These are phyloP conservation scores for Erysimum cheiranthoides DNA, from an alignment of 345 rosid species.

Conservation along the genomic window DNA sequence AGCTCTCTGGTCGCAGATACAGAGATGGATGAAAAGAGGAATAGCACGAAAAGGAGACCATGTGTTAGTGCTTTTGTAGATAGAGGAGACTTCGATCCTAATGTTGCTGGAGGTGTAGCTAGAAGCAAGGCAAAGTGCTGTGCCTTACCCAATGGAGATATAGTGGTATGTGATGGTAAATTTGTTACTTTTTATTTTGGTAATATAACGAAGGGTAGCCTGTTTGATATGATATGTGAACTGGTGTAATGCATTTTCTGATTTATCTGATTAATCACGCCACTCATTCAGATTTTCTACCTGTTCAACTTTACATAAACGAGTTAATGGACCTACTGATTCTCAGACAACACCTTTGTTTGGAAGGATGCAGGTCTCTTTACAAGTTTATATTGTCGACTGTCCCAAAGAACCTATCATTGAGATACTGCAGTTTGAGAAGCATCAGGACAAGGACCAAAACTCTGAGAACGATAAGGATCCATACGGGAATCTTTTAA, in stretches of 20 bases:
- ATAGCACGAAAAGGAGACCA: constrained; percentile 44
- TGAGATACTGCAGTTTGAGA: constrained; percentile 98
- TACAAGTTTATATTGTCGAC: constrained; percentile 86
- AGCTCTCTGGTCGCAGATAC: constrained; percentile 46
- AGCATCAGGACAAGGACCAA: constrained; percentile 53
- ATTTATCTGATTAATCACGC: constrained; percentile 10
- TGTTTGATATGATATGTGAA: constrained; percentile 20
- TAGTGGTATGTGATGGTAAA: constrained; percentile 77
- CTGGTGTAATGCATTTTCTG: neutral
- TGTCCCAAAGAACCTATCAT: constrained; percentile 78
- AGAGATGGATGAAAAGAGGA: constrained; percentile 46
- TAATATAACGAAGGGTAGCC: constrained; percentile 18
- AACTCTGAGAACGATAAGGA: constrained; percentile 57
- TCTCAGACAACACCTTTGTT: constrained; percentile 65
- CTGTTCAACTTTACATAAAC: neutral
- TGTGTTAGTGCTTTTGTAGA: constrained; percentile 69
- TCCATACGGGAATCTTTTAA: constrained; percentile 77
- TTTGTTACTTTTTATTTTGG: constrained; percentile 31
- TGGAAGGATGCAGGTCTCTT: constrained; percentile 98
- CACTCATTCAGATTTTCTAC: neutral
- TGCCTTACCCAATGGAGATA: constrained; percentile 89
- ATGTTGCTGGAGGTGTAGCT: constrained; percentile 82
- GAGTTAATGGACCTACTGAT: constrained; percentile 44
- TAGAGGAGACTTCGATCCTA: constrained; percentile 81
- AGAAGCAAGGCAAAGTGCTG: constrained; percentile 75